Percentiles rank a stretch among this genome's conserved stretches.
These are phyloP conservation scores for Erythrobasidium hasegawianum DNA, from an alignment of 1,284 basidiomycete genomes.

Conservation along the genomic window DNA sequence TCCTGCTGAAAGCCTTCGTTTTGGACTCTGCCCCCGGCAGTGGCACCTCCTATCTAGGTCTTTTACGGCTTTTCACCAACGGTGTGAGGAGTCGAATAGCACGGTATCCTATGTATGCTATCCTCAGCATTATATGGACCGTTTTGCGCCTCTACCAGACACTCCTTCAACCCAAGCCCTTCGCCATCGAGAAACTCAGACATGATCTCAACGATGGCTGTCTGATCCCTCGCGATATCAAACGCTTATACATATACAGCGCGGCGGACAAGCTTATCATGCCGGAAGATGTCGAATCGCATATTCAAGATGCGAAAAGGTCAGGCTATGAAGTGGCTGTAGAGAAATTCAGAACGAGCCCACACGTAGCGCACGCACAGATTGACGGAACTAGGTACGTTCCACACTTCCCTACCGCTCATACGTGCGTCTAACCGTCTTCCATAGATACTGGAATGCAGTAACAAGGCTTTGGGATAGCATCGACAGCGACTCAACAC, in stretches of 20 bases:
- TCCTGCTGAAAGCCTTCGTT: slow-evolving; percentile 16
- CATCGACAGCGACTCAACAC: background rate
- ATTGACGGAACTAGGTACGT: slow-evolving; percentile 15
- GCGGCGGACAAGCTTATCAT: slow-evolving; percentile 13
- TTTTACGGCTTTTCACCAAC: slow-evolving; percentile 14
- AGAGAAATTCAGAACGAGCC: slow-evolving; percentile 3
- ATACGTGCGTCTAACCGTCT: background rate
- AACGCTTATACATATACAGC: slow-evolving; percentile 26
- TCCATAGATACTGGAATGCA: slow-evolving; percentile 3
- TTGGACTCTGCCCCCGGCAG: slow-evolving; percentile 25
- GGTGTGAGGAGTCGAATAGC: slow-evolving; percentile 1
- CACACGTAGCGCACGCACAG: slow-evolving; percentile 28
- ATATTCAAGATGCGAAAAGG: slow-evolving; percentile 5
- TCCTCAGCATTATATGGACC: slow-evolving; percentile 5
- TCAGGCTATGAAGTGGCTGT: background rate
- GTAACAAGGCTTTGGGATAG: slow-evolving; percentile 9
- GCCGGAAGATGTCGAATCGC: slow-evolving; percentile 18
- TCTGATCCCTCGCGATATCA: background rate
- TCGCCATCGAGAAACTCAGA: slow-evolving; percentile 11
- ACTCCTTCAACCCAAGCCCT: slow-evolving; percentile 3
- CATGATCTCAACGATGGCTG: slow-evolving; percentile 3
- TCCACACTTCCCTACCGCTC: too few relatives aligned
- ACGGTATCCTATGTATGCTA: background rate
- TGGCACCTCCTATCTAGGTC: slow-evolving; percentile 1
- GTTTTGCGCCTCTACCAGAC: background rate